Conservation (phyloP, 2,329 filamentous ascomycete species). For the Fusarium torulosum region DNA sequence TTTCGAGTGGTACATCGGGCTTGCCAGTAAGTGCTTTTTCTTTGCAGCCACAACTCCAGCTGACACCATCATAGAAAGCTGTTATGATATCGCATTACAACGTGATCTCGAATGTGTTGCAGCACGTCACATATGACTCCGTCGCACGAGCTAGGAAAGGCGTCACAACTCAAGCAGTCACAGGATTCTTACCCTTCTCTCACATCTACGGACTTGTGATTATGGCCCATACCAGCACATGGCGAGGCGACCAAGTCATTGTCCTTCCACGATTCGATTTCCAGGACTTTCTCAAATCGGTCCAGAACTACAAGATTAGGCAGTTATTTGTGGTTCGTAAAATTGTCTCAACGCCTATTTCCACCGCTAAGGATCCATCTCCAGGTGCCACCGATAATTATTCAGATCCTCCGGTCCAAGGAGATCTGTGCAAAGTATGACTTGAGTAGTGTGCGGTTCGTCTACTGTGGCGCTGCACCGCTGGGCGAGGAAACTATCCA, state of each 20-base stretch:
- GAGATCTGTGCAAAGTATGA: slow-evolving; percentile 30
- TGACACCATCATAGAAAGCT: slow-evolving; percentile 70
- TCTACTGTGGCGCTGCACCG: slow-evolving; percentile 68
- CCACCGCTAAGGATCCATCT: fast-evolving
- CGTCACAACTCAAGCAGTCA: slow-evolving; percentile 59
- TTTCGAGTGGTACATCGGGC: slow-evolving; percentile 83
- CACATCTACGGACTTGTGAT: slow-evolving; percentile 86
- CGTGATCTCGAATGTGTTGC: slow-evolving; percentile 80
- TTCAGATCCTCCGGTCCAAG: slow-evolving; percentile 18
- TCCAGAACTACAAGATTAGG: slow-evolving; percentile 22
- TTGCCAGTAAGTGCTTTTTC: slow-evolving; percentile 66
- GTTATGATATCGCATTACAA: slow-evolving; percentile 87
- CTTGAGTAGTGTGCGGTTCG: slow-evolving; percentile 15
- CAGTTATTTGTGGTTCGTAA: slow-evolving; percentile 21
- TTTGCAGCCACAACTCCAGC: fast-evolving
- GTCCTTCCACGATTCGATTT: slow-evolving; percentile 84
- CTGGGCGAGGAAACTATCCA: slow-evolving; percentile 76
- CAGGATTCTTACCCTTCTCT: slow-evolving; percentile 81
- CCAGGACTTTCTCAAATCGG: slow-evolving; percentile 62
- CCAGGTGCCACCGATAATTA: slow-evolving; percentile 25
- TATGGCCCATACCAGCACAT: slow-evolving; percentile 74
- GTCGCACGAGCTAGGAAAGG: slow-evolving; percentile 52
- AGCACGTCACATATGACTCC: slow-evolving; percentile 62
- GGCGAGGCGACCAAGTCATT: slow-evolving; percentile 79
- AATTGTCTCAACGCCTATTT: fast-evolving